A percentile compares a stretch with the other conserved stretches of the same genome.
These are phyloP conservation scores for Drechslera avenae DNA, from an alignment of 2,329 filamentous ascomycete species.

Conservation along the genomic window DNA sequence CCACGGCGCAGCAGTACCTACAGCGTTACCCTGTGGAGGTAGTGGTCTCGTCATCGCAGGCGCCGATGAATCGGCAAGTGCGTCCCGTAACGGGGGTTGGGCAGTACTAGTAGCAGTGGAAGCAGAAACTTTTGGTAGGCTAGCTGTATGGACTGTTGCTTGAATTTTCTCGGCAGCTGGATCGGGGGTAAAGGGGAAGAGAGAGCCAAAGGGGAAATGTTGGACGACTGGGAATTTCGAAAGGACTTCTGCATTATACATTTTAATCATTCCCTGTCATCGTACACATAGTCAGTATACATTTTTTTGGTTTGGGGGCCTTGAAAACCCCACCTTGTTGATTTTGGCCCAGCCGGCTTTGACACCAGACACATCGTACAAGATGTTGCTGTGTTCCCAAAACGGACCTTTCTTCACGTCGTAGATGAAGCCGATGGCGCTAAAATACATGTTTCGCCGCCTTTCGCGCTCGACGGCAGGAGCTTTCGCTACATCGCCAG, in stretches of 20 bases:
- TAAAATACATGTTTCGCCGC: constrained; percentile 76
- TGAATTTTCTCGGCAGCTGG: constrained; percentile 44
- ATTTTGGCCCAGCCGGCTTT: constrained; percentile 94
- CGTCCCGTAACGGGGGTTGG: constrained; percentile 31
- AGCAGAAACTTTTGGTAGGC: constrained; percentile 39
- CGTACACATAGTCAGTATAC: constrained; percentile 6
- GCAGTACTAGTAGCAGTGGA: constrained; percentile 28
- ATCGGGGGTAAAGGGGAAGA: constrained; percentile 56
- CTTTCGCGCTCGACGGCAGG: constrained; percentile 50
- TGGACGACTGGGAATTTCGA: constrained; percentile 99
- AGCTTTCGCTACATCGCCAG: constrained; percentile 64
- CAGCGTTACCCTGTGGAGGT: constrained; percentile 8
- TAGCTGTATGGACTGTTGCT: constrained; percentile 43
- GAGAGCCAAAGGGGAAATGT: constrained; percentile 69
- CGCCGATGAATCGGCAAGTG: constrained; percentile 25
- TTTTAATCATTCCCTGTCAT: constrained; percentile 92
- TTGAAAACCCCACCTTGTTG: constrained; percentile 62
- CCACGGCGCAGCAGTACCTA: constrained; percentile 22
- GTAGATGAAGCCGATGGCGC: constrained; percentile 94
- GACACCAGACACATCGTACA: constrained; percentile 93
- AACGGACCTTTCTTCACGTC: constrained; percentile 96
- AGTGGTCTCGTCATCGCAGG: constrained; percentile 8
- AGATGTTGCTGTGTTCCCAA: constrained; percentile 89
- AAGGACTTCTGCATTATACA: constrained; percentile 96
- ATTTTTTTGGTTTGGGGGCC: neutral